phyloP scores from a whole-genome alignment of 2,329 filamentous ascomycete species.

The Biscogniauxia sp. region DNA sequence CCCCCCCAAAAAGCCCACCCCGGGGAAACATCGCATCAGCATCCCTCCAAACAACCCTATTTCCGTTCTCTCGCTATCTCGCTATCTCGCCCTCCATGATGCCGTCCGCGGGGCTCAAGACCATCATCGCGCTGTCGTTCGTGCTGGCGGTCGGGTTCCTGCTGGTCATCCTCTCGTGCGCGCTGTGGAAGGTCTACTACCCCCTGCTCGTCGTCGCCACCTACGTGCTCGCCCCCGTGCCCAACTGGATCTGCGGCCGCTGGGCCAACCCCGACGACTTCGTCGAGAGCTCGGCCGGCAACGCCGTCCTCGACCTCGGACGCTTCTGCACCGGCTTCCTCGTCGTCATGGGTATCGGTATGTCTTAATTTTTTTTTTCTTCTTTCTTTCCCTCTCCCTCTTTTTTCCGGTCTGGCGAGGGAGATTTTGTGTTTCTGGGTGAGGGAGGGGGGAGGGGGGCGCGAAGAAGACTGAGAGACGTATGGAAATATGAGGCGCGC shows the following conservation, averaged over 20 bases:
- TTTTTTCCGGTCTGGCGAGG: no score
- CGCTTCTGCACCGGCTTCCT: slow-evolving; percentile 93
- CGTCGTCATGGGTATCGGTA: slow-evolving; percentile 96
- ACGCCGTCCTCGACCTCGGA: slow-evolving; percentile 86
- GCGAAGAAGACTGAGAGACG: not conserved
- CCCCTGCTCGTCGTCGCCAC: slow-evolving; percentile 94
- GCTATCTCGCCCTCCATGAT: slow-evolving; percentile 38
- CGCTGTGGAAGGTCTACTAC: slow-evolving; percentile 91
- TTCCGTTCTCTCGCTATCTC: not conserved
- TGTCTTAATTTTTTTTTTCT: slow-evolving; percentile 36
- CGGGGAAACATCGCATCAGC: no score
- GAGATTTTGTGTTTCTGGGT: no score
- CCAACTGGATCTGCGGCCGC: slow-evolving; percentile 92
- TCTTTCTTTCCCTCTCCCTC: slow-evolving; percentile 4
- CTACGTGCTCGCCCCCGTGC: slow-evolving; percentile 88
- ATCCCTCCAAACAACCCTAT: no score
- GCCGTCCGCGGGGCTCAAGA: slow-evolving; percentile 89
- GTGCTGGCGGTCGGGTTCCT: slow-evolving; percentile 98
- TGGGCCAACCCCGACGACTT: slow-evolving; percentile 95
- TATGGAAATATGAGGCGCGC: no score
- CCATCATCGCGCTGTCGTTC: slow-evolving; percentile 98
- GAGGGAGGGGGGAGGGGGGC: not conserved
- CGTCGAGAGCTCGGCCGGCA: slow-evolving; percentile 72
- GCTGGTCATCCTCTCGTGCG: slow-evolving; percentile 96
- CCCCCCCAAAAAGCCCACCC: no score